Conservation (phyloP, 192 early-diverging fungal genomes). For the Coemansia reversa region DNA sequence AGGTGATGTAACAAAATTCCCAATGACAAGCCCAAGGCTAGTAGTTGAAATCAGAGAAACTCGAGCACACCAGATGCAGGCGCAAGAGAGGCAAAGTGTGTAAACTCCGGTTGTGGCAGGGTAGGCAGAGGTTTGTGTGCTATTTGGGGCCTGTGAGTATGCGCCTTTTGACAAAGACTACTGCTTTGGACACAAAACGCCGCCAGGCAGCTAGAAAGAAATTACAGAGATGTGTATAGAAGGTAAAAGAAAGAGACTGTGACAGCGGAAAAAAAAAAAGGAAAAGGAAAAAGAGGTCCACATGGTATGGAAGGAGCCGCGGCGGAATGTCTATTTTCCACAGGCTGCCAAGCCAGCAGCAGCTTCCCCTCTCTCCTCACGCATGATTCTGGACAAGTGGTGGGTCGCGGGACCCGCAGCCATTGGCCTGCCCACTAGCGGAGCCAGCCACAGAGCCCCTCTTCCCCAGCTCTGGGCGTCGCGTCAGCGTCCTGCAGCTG, state of each 20-base stretch:
- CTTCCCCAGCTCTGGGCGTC: neutral
- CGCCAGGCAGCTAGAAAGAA: neutral
- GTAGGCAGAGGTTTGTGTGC: neutral
- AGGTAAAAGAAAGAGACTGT: constrained; percentile 8
- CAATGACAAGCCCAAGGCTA: neutral
- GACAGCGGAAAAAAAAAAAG: constrained; percentile 13
- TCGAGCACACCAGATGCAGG: neutral
- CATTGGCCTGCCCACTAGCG: constrained; percentile 13
- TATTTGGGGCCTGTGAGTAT: neutral
- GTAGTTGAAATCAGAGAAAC: neutral
- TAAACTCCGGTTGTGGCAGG: neutral
- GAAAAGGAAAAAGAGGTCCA: neutral
- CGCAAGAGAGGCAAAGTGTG: neutral
- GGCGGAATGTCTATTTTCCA: constrained; percentile 6
- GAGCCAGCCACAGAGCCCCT: constrained; percentile 2
- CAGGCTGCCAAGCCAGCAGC: constrained; percentile 11
- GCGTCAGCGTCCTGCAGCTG: neutral
- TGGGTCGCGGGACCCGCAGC: neutral
- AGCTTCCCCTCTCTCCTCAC: constrained; percentile 14
- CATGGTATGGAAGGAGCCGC: neutral
- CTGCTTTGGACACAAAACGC: neutral
- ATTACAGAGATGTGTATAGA: constrained; percentile 8
- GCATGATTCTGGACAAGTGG: neutral
- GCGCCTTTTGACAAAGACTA: neutral
- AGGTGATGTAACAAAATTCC: neutral